Evolutionary conservation across 2,329 filamentous ascomycete species (phyloP).

Genomic region (Claviceps sorghi): DNA sequence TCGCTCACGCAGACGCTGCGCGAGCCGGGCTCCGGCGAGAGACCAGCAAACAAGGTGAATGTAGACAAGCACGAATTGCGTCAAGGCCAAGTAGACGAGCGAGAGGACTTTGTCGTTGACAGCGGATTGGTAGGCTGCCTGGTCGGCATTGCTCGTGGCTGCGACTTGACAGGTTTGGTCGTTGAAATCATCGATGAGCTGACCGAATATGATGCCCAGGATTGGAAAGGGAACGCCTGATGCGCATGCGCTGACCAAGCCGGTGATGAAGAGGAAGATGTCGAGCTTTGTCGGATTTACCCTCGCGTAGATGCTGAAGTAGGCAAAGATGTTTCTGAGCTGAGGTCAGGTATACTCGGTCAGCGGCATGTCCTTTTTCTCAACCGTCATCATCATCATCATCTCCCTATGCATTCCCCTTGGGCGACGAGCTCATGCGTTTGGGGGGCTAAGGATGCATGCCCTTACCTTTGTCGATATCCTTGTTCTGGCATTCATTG

Average conservation of each 20-base stretch:
- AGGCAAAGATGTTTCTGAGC: slow-evolving; percentile 1
- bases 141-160: slow-evolving; percentile 13
- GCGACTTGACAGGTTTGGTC: slow-evolving; percentile 16
- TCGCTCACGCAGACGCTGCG: slow-evolving; percentile 38
- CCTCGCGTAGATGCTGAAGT: slow-evolving; percentile 1
- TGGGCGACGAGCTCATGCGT: neutral
- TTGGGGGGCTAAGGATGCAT: neutral
- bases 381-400: neutral
- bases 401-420: too few species aligned
- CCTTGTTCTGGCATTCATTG: neutral
- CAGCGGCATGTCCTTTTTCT: neutral
- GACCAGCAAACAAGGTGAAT: slow-evolving; percentile 44
- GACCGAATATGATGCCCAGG: slow-evolving; percentile 40
- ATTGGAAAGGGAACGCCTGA: slow-evolving; percentile 39
- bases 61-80: slow-evolving; percentile 43
- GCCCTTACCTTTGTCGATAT: neutral
- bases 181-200: slow-evolving; percentile 40
- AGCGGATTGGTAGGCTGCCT: neutral
- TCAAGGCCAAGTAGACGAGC: slow-evolving; percentile 45
- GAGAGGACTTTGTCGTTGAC: slow-evolving; percentile 37
- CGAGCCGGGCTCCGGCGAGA: slow-evolving; percentile 39
- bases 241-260: slow-evolving; percentile 4
- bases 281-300: slow-evolving; percentile 9
- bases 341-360: neutral
- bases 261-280: slow-evolving; percentile 6